phyloP scores from a whole-genome alignment of 1,284 basidiomycete species.

The Cutaneotrichosporon daszewskae region DNA sequence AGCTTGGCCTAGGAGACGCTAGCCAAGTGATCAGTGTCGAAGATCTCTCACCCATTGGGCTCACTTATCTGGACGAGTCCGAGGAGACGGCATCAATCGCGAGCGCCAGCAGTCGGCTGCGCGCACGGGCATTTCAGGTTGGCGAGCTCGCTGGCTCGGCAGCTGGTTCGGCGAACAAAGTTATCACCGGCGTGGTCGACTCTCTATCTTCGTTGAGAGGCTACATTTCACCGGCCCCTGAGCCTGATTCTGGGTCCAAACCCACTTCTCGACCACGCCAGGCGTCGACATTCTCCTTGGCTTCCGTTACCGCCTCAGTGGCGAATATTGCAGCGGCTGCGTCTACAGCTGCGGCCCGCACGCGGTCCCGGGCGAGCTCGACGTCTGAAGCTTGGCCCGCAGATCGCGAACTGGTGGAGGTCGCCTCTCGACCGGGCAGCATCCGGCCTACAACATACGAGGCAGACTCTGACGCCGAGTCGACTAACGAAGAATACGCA shows the following conservation, averaged over 20 bases:
- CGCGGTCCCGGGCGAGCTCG: conserved; percentile 40
- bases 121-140: conserved; percentile 71
- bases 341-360: conserved; percentile 30
- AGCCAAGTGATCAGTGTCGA: conserved; percentile 62
- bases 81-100: conserved; percentile 41
- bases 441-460: conserved; percentile 28
- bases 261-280: conserved; percentile 50
- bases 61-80: conserved; percentile 46
- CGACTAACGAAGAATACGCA: neutral
- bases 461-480: conserved; percentile 2
- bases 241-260: neutral
- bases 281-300: conserved; percentile 72
- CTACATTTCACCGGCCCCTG: conserved; percentile 43
- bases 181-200: conserved; percentile 75
- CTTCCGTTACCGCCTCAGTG: conserved; percentile 64
- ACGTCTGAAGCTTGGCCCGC: conserved; percentile 45
- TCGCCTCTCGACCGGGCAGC: conserved; percentile 36
- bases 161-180: conserved; percentile 71
- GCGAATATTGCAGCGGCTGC: conserved; percentile 51
- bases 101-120: conserved; percentile 47
- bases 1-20: conserved; percentile 65
- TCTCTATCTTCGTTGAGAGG: conserved; percentile 73
- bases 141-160: conserved; percentile 61
- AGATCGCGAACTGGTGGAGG: conserved; percentile 45
- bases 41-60: conserved; percentile 68